Evolutionary conservation across 495 filamentous ascomycete genomes (phyloP).

Genomic region (Cudoniella acicularis): DNA sequence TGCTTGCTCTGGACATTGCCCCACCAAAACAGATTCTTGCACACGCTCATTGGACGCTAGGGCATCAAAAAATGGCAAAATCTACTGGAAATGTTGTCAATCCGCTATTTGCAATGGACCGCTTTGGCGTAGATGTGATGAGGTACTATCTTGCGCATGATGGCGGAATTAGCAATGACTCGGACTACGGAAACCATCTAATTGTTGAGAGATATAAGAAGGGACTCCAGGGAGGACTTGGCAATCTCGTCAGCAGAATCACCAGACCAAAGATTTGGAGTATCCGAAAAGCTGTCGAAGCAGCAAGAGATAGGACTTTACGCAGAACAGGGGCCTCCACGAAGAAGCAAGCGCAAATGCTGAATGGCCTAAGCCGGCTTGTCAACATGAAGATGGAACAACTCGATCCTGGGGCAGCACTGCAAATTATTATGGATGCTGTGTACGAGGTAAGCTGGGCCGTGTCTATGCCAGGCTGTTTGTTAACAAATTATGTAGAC

Average conservation of each 20-base stretch:
- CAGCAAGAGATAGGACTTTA: constrained; percentile 29
- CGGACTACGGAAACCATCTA: constrained; percentile 75
- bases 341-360: constrained; percentile 27
- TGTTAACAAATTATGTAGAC: constrained; percentile 45
- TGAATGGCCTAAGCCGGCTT: constrained; percentile 33
- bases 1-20: constrained; percentile 82
- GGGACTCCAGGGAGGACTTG: constrained; percentile 65
- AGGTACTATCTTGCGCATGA: constrained; percentile 81
- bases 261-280: constrained; percentile 64
- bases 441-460: constrained; percentile 45
- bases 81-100: constrained; percentile 93
- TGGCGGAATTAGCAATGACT: constrained; percentile 69
- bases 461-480: neutral
- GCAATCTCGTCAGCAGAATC: constrained; percentile 72
- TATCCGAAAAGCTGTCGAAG: constrained; percentile 49
- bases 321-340: neutral
- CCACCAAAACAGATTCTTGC: constrained; percentile 79
- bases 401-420: constrained; percentile 58
- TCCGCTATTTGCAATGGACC: constrained; percentile 85
- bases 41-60: constrained; percentile 94
- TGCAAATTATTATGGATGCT: constrained; percentile 62
- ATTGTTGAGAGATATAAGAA: constrained; percentile 79
- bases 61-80: constrained; percentile 89
- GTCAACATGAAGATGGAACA: constrained; percentile 59
- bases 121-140: constrained; percentile 84